phyloP scores from a whole-genome alignment of 2,329 filamentous ascomycete species.

The Trichophyton simii region DNA sequence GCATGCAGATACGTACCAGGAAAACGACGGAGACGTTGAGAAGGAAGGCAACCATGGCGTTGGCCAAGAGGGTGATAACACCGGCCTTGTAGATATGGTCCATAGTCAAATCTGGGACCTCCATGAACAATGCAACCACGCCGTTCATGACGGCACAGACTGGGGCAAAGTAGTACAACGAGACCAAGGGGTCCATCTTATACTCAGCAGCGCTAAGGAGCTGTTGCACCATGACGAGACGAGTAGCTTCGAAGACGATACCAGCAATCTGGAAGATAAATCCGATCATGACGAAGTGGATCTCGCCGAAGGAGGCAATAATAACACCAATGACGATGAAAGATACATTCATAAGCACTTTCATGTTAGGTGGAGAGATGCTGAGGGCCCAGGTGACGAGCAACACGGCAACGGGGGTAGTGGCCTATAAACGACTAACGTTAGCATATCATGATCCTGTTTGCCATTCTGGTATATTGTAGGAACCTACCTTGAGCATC shows the following conservation, averaged over 20 bases:
- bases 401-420: slow-evolving; percentile 85
- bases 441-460: neutral
- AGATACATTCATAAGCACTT: slow-evolving; percentile 82
- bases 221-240: slow-evolving; percentile 74
- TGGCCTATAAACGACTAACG: slow-evolving; percentile 48
- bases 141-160: slow-evolving; percentile 74
- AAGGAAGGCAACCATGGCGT: slow-evolving; percentile 66
- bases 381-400: slow-evolving; percentile 80
- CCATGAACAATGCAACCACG: slow-evolving; percentile 54
- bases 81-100: slow-evolving; percentile 56
- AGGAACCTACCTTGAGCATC: slow-evolving; percentile 77
- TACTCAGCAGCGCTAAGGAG: slow-evolving; percentile 64
- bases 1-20: slow-evolving; percentile 48
- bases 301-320: slow-evolving; percentile 89
- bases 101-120: slow-evolving; percentile 53
- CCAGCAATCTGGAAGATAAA: slow-evolving; percentile 61
- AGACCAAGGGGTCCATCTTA: slow-evolving; percentile 82
- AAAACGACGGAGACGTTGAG: slow-evolving; percentile 79
- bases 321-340: slow-evolving; percentile 90
- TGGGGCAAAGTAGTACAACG: slow-evolving; percentile 80
- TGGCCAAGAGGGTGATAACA: slow-evolving; percentile 52
- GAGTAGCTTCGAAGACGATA: slow-evolving; percentile 67
- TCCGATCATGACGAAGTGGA: slow-evolving; percentile 62
- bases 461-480: neutral
- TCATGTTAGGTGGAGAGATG: slow-evolving; percentile 69